Base-by-base conservation (phyloP, 2,329 filamentous ascomycete species). In the Aspergillus fumigatiaffinis region DNA sequence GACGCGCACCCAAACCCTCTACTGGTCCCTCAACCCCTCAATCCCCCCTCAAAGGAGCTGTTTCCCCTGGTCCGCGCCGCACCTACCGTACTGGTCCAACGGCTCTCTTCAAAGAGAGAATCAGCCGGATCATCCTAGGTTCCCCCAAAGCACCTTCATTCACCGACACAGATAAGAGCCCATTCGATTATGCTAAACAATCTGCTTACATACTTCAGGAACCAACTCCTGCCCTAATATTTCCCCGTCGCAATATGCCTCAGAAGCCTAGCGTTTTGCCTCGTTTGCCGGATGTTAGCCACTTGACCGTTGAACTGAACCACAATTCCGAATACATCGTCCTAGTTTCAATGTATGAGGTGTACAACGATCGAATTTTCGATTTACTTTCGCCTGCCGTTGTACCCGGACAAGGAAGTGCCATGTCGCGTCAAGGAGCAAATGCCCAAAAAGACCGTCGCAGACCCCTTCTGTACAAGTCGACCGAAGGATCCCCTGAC, bases 281-380 rank as follows among this genome's bases (percentile, higher is more conserved):
- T 1, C 85, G 88, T 57, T 77, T 81, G 5, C 93, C 93, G 8
- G 87, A 92, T 61, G 85, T 96, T 53, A 85, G 86, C 73, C 81
- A 87, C 52, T 79, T 96, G 47, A 78, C 82, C 4, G 80, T 95
- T 0, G 81, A 85, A 0, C 79, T 86, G 50, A 89, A 92, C 60
- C 79, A 81, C 1, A 83, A 83, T 21, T 85, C 88, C 54, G 91
- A 96, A 65, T 97, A 97, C 66, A 88, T 89, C 4, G 86, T 99
- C 54, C 79, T 99, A 10, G 82, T 99, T 23, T 96, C 92, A 54
- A 99, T 99, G 92, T 97, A 97, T 74, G 94, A 99, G 73, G 93
- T 99, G 1, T 97, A 99, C 79, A 99, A 99, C 70, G 93, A 99
- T 76, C 87, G 92, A 38, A 97, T 99, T 63, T 97, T 95, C 72